Conservation (phyloP, 805 yeast genomes). For the Yarrowia yakushimensis region DNA sequence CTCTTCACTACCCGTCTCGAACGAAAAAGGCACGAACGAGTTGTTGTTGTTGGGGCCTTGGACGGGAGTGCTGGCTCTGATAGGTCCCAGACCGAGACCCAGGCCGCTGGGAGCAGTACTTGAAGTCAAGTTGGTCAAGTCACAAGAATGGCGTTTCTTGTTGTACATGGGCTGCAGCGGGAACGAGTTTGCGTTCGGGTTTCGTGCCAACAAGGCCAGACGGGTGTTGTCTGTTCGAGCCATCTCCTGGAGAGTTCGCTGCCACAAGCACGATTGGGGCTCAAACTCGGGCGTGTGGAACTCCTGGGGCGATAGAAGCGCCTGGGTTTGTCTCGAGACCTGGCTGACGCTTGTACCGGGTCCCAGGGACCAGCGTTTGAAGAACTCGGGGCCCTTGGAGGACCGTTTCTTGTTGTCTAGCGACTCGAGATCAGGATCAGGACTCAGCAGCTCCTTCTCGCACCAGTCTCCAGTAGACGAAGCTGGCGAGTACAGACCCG, state of each 20-base stretch:
- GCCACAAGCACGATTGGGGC: slow-evolving; percentile 12
- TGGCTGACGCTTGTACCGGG: slow-evolving; percentile 11
- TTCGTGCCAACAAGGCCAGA: slow-evolving; percentile 4
- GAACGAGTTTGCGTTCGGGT: not conserved
- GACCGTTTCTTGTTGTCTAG: slow-evolving; percentile 14
- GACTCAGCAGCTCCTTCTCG: slow-evolving; percentile 15
- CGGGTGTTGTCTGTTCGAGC: slow-evolving; percentile 23
- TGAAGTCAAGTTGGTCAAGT: not conserved
- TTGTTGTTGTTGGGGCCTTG: not conserved
- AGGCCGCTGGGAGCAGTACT: not conserved
- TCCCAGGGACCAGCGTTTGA: slow-evolving; percentile 17
- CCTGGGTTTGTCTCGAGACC: slow-evolving; percentile 16
- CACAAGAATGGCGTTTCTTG: slow-evolving; percentile 11
- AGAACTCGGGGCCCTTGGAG: slow-evolving; percentile 6
- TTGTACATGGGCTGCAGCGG: slow-evolving; percentile 10
- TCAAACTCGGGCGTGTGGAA: slow-evolving; percentile 1
- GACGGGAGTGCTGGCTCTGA: not conserved
- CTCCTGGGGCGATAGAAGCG: slow-evolving; percentile 13
- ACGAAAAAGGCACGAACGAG: slow-evolving; percentile 2
- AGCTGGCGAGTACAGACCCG: slow-evolving; percentile 22
- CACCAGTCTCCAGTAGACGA: slow-evolving; percentile 17
- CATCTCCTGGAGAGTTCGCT: slow-evolving; percentile 21
- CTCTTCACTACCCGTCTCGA: slow-evolving; percentile 8
- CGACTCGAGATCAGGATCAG: slow-evolving; percentile 14
- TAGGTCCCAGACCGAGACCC: not conserved